Percentiles rank a stretch among this genome's conserved stretches.
Evolutionary conservation across 805 yeast genomes (phyloP).

Genomic region (Saccharomycopsis fibuligera): DNA sequence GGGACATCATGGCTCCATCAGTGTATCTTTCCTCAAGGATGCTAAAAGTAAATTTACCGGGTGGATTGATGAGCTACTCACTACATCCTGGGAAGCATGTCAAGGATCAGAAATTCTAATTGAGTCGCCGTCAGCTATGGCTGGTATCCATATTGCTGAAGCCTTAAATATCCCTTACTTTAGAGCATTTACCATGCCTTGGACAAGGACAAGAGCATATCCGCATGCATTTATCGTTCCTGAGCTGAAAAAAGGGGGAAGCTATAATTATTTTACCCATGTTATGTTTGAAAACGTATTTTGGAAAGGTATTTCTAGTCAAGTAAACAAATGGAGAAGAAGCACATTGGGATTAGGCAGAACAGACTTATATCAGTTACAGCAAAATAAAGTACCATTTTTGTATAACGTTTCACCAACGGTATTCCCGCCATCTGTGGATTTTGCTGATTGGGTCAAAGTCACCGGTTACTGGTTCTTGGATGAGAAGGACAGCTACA

Average conservation of each 20-base stretch:
- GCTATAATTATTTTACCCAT: slow-evolving; percentile 87
- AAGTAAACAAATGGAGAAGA: slow-evolving; percentile 83
- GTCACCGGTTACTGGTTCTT: slow-evolving; percentile 96
- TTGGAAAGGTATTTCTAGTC: slow-evolving; percentile 88
- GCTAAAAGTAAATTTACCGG: slow-evolving; percentile 73
- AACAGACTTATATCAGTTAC: slow-evolving; percentile 65
- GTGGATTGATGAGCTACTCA: slow-evolving; percentile 74
- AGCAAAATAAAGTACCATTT: slow-evolving; percentile 78
- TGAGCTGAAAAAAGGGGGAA: slow-evolving; percentile 87
- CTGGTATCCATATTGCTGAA: slow-evolving; percentile 92
- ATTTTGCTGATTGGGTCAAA: slow-evolving; percentile 90
- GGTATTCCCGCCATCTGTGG: slow-evolving; percentile 87
- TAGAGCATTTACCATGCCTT: slow-evolving; percentile 97
- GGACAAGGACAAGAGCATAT: slow-evolving; percentile 93
- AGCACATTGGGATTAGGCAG: slow-evolving; percentile 56
- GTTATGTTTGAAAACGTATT: slow-evolving; percentile 88
- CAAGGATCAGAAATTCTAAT: slow-evolving; percentile 73
- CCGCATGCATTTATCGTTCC: slow-evolving; percentile 97
- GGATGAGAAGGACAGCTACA: slow-evolving; percentile 52
- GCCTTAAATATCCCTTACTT: slow-evolving; percentile 84
- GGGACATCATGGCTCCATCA: slow-evolving; percentile 86
- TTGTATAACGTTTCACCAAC: slow-evolving; percentile 83
- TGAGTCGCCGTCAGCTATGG: slow-evolving; percentile 96
- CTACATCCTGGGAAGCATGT: slow-evolving; percentile 81
- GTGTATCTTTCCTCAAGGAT: slow-evolving; percentile 74